Conservation (phyloP, 2,329 filamentous ascomycete genomes). For the Rhynchosporium agropyri region DNA sequence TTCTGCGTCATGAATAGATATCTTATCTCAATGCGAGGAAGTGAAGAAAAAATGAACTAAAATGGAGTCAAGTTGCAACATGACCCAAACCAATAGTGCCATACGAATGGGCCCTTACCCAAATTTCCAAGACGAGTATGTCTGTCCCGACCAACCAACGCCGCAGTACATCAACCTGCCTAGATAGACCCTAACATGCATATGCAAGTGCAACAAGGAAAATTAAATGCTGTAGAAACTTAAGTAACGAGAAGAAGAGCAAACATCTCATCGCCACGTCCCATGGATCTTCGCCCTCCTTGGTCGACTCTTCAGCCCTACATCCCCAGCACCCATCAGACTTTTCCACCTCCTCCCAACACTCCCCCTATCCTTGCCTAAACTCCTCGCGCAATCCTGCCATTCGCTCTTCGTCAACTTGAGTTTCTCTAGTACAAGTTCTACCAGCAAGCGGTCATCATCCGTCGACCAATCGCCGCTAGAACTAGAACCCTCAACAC, state of each 20-base stretch:
- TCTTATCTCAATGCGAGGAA: neutral
- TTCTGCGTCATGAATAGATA: constrained; percentile 16
- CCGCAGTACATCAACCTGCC: constrained; percentile 14
- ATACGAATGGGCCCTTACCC: neutral
- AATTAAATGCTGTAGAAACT: neutral
- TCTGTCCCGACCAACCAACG: neutral
- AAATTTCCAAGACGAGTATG: neutral
- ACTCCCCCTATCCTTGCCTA: constrained; percentile 61
- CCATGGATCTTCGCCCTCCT: constrained; percentile 54
- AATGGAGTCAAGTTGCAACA: neutral
- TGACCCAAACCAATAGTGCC: neutral
- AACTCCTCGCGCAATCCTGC: constrained; percentile 66
- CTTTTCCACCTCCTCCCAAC: constrained; percentile 65
- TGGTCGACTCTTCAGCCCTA: constrained; percentile 53
- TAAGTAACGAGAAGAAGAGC: neutral
- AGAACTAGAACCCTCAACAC: neutral
- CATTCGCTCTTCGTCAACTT: constrained; percentile 65
- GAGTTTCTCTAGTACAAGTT: constrained; percentile 68
- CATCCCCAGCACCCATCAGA: constrained; percentile 59
- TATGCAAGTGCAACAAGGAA: constrained; percentile 10
- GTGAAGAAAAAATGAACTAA: neutral
- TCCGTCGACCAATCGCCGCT: constrained; percentile 58
- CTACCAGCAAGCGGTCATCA: constrained; percentile 67
- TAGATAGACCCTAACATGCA: constrained; percentile 15
- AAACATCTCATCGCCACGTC: constrained; percentile 53